phyloP scores from a whole-genome alignment of 1,284 basidiomycete genomes.

The Cutaneotrichosporon cavernicola region DNA sequence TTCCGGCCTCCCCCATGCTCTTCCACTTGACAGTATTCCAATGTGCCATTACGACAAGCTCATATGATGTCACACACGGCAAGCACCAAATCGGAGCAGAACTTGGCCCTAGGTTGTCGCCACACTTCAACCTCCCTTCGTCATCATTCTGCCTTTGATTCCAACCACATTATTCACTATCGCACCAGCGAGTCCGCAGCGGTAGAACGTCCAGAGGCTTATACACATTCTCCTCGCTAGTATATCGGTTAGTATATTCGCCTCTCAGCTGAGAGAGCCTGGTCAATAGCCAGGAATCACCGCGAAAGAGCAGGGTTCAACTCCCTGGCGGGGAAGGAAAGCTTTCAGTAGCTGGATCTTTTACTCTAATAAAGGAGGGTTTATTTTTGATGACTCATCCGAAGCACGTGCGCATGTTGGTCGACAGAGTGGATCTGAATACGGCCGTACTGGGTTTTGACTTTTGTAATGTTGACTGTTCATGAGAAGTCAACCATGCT shows the following conservation, averaged over 20 bases:
- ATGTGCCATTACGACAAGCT: no score
- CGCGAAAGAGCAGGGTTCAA: conserved; percentile 9
- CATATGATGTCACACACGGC: no score
- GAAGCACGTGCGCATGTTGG: not conserved
- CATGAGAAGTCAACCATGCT: not conserved
- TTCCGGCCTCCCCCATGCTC: no score
- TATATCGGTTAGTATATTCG: conserved; percentile 9
- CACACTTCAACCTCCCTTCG: no score
- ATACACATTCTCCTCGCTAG: not conserved
- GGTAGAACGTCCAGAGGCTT: no score
- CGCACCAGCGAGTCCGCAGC: no score
- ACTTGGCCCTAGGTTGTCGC: no score
- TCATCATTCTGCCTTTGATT: no score
- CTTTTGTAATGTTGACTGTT: not conserved
- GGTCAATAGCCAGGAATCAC: not conserved
- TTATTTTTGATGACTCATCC: not conserved
- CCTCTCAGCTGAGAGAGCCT: conserved; percentile 1
- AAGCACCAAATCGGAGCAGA: no score
- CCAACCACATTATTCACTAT: no score
- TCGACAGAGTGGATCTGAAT: not conserved
- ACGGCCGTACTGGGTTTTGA: not conserved
- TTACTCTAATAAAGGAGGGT: not conserved
- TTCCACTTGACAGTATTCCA: no score
- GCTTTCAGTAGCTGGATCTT: not conserved
- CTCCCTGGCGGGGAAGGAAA: conserved; percentile 2